Percentiles rank a stretch among this genome's conserved stretches.
phyloP scores from a whole-genome alignment of 768 basidiomycete genomes.

The Punctularia strigosozonata region DNA sequence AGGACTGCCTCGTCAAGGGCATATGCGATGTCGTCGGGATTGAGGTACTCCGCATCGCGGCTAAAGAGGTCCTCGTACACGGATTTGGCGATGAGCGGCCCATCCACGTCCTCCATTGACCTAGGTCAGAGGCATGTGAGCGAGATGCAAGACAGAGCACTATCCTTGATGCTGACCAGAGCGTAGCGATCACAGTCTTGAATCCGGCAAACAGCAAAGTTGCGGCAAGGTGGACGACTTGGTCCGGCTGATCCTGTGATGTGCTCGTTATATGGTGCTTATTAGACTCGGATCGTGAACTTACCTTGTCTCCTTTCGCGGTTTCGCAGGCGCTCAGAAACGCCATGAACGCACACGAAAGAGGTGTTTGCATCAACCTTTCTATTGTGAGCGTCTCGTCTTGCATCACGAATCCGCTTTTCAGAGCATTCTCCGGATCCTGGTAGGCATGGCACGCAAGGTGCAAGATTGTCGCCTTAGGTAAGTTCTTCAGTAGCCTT shows the following conservation, averaged over 20 bases:
- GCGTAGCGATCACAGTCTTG: slow-evolving; percentile 13
- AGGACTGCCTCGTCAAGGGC: no score
- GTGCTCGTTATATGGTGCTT: no score
- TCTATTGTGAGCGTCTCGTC: slow-evolving; percentile 13
- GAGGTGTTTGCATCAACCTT: slow-evolving; percentile 12
- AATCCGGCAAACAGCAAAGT: slow-evolving; percentile 19
- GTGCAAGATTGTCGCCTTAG: slow-evolving; percentile 13
- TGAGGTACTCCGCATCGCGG: no score
- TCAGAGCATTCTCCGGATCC: slow-evolving; percentile 8
- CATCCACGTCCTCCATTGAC: neutral
- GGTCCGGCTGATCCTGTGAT: slow-evolving; percentile 13
- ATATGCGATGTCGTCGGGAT: no score
- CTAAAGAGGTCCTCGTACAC: neutral
- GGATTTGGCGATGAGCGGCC: neutral
- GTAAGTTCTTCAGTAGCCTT: neutral
- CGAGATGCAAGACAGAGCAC: no score
- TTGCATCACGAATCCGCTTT: slow-evolving; percentile 11
- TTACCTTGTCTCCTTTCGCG: slow-evolving; percentile 12
- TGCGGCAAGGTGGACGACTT: slow-evolving; percentile 22
- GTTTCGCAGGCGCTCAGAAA: slow-evolving; percentile 21
- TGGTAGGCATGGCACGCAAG: slow-evolving; percentile 16
- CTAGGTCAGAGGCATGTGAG: no score
- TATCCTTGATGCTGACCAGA: no score
- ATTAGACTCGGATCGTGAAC: no score
- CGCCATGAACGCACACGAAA: slow-evolving; percentile 20